These are phyloP conservation scores for Penicillium vulpinum DNA, from an alignment of 2,329 filamentous ascomycete genomes.

Conservation along the genomic window DNA sequence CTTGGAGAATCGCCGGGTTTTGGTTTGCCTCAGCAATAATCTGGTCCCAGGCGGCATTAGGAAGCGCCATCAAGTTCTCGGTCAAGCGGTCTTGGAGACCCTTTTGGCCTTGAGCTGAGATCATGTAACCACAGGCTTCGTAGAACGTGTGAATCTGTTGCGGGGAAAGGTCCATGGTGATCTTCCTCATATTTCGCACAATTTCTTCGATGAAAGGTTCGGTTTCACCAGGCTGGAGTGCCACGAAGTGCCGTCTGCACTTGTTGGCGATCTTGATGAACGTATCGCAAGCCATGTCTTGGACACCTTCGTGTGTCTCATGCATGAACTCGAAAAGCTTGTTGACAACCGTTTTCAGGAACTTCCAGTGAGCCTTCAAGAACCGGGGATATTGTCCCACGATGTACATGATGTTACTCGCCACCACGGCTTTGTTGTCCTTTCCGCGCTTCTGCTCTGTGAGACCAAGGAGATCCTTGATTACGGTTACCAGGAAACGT, in stretches of 20 bases:
- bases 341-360: conserved; percentile 98
- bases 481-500: conserved; percentile 95
- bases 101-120: conserved; percentile 94
- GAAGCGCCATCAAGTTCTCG: conserved; percentile 86
- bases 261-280: conserved; percentile 99
- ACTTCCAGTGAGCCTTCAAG: conserved; percentile 99
- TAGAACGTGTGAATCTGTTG: conserved; percentile 99
- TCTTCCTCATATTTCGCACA: conserved; percentile 90
- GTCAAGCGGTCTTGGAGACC: conserved; percentile 89
- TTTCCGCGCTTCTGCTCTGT: conserved; percentile 99
- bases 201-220: conserved; percentile 99
- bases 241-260: conserved; percentile 95
- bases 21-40: conserved; percentile 87
- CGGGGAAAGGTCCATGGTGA: conserved; percentile 89
- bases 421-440: conserved; percentile 98
- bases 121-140: conserved; percentile 98
- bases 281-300: conserved; percentile 99
- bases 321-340: conserved; percentile 99
- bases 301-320: conserved; percentile 97
- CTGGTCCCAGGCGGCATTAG: conserved; percentile 91
- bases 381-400: conserved; percentile 98
- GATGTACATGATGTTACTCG: conserved; percentile 99
- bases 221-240: conserved; percentile 86
- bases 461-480: conserved; percentile 93
- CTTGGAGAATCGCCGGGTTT: conserved; percentile 83